Evolutionary conservation across 1,284 basidiomycete species (phyloP), one percentile per base, ranked within the genome.

Genomic region (Polyporus tsugae): DNA sequence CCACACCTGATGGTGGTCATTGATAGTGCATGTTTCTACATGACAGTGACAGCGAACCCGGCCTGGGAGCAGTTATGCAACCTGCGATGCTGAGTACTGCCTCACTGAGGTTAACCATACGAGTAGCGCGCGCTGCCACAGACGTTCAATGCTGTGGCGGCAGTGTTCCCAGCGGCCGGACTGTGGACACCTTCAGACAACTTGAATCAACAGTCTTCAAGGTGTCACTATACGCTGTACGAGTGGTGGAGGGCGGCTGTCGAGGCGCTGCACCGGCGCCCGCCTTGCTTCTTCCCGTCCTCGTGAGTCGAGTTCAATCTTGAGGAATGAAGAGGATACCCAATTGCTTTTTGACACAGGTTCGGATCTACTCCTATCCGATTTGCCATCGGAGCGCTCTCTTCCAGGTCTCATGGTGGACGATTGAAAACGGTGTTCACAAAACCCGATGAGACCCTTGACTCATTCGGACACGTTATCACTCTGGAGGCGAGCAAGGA

Each of bases 211-310:
- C 29, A 29, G 29, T 29, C 29, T 29, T 29, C 29, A 29, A n/a
- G n/a, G n/a, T 46, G 44, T 46, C 29, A 22, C 7, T 49, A 10
- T 25, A 49, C 10, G 22, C 15, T 17, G 15, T 19, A 15, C 15
- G 2, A 55, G 29, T 10, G 15, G 52, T 13, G 22, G 15, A 19
- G 35, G 35, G 19, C 35, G 55, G 33, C 35, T 58, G 35, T 38
- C 55, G 35, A 58, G 55, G 35, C 55, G 55, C 55, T 38, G 55
- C 46, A 49, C 9, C 13, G 22, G 46, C 55, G 55, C 55, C 17
- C 44, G 19, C 6, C 55, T 3, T 58, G 55, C 55, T 58, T 58
- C 55, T 49, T 42, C 41, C 41, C 46, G 25, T 49, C 46, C 46
- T 58, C 55, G n/a, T 35, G 33, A 35, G 33, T 58, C 35, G 55